These are phyloP conservation scores for Backusella morwellensis DNA, from an alignment of 192 early-diverging fungal genomes.

Conservation along the genomic window DNA sequence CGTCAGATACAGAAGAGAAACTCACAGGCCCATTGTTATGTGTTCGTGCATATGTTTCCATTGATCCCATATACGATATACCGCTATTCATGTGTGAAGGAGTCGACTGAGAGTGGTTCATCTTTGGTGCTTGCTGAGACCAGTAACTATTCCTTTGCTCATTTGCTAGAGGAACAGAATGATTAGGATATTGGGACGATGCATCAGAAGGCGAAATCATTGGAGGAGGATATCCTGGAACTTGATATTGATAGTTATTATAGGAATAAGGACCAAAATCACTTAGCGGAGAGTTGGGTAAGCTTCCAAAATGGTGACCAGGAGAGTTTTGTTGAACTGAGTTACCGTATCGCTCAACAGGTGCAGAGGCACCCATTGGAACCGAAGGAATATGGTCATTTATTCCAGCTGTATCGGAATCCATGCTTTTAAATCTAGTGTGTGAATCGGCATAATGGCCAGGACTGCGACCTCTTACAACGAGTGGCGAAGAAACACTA, in stretches of 20 bases:
- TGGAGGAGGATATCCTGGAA: neutral
- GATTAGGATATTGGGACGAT: neutral
- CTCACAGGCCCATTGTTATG: neutral
- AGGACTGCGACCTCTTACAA: conserved; percentile 87
- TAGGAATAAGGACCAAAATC: conserved; percentile 16
- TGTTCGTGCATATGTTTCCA: neutral
- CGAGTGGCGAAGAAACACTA: conserved; percentile 67
- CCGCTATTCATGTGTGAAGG: neutral
- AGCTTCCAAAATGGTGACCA: neutral
- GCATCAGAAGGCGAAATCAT: neutral
- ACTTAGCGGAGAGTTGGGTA: conserved; percentile 13
- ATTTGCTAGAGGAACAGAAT: neutral
- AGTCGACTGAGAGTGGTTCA: neutral
- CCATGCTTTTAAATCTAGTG: conserved; percentile 22
- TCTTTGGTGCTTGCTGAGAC: neutral
- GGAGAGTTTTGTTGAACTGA: neutral
- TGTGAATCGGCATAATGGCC: conserved; percentile 75
- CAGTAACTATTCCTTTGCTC: neutral
- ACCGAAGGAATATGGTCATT: neutral
- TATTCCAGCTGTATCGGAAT: neutral
- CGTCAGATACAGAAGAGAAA: neutral
- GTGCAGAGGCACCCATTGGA: neutral
- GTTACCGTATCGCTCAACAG: neutral
- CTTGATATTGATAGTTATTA: conserved; percentile 8
- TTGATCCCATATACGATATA: neutral